These are phyloP conservation scores for Oryza meridionalis DNA, from an alignment of 176 grass and related monocot genomes.

Conservation along the genomic window DNA sequence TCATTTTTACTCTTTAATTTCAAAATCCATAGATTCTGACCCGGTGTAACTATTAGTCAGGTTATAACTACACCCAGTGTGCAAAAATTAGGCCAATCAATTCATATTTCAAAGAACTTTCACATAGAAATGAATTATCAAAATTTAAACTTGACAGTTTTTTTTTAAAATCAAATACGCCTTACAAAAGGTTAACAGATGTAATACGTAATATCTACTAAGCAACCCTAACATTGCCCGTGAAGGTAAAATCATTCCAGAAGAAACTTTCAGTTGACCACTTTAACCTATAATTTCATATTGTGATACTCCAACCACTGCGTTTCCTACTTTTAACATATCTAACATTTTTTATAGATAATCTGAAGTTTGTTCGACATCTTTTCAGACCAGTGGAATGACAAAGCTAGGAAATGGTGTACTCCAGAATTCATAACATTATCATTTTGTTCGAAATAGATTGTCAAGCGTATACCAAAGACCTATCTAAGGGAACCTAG, in stretches of 20 bases:
- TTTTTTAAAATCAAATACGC: too few species aligned
- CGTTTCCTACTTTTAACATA: background rate
- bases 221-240: too few species aligned
- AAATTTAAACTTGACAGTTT: too few species aligned
- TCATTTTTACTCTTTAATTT: too few species aligned
- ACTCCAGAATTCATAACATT: constrained; percentile 15
- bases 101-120: too few species aligned
- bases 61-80: too few species aligned
- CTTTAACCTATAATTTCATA: background rate
- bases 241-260: background rate
- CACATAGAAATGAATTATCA: too few species aligned
- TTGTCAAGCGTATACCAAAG: background rate
- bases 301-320: background rate
- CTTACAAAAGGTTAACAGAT: too few species aligned
- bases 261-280: background rate
- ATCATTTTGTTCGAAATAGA: constrained; percentile 15
- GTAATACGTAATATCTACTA: too few species aligned
- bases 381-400: too few species aligned
- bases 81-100: too few species aligned
- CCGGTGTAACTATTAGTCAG: background rate
- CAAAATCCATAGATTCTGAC: too few species aligned
- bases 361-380: background rate
- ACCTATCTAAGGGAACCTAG: background rate
- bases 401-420: background rate
- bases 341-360: background rate